Conservation (phyloP, 164 flowering plant species). For the Vitis cinerea region DNA sequence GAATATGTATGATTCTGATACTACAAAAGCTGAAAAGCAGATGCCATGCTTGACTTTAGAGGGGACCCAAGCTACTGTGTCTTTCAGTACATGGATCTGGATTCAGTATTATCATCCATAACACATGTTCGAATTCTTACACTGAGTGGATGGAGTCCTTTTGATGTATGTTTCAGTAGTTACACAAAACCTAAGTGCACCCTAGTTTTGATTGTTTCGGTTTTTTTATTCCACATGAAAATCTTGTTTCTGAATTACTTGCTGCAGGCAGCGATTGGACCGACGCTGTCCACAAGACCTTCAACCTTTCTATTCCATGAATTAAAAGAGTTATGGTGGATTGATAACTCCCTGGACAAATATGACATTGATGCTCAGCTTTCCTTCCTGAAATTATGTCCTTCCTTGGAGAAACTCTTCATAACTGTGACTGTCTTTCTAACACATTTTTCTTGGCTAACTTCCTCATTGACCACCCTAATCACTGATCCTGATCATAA, state of each 20-base stretch:
- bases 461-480: too few relatives aligned
- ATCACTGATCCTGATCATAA: not conserved
- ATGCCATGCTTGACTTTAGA: conserved; percentile 5
- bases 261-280: conserved; percentile 22
- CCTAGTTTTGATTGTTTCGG: not conserved
- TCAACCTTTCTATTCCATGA: conserved; percentile 7
- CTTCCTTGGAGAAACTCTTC: conserved; percentile 21
- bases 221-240: too few relatives aligned
- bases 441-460: too few relatives aligned
- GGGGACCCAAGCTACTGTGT: not conserved
- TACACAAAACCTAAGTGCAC: too few relatives aligned
- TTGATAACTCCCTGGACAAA: not conserved
- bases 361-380: conserved; percentile 12
- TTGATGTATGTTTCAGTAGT: not conserved
- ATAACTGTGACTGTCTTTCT: conserved; percentile 12
- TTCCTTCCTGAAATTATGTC: conserved; percentile 24
- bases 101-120: not conserved
- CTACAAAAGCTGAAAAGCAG: too few relatives aligned
- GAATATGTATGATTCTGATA: too few relatives aligned
- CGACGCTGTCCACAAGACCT: conserved; percentile 9
- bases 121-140: not conserved
- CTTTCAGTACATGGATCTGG: not conserved
- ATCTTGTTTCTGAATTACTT: too few relatives aligned
- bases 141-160: not conserved
- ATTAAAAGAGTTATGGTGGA: not conserved